Evolutionary conservation across 768 basidiomycete species (phyloP), one percentile per base, ranked within the genome.

Genomic region (Trametes meyenii): DNA sequence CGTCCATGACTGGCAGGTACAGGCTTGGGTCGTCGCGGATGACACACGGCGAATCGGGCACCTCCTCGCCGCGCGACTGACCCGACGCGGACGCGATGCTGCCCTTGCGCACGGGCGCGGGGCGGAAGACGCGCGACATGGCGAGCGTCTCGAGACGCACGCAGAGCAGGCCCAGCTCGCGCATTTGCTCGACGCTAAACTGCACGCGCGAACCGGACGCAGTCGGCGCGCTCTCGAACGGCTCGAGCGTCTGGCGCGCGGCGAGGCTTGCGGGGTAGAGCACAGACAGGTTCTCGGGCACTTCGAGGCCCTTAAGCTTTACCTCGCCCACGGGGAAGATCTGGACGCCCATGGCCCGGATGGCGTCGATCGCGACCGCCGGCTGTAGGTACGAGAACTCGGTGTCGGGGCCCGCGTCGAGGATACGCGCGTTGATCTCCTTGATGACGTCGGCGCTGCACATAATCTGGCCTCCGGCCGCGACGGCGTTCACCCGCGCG

Each of bases 381-480:
- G 85, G 81, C 67, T 89, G 85, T 58, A 77, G 66, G 58, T 80
- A 76, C 3, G 88, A 85, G 66, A 83, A 80, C 56, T 87, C 85
- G 11, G 88, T 87, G 55, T 85, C 81, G 12, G 81, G 62, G 5
- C 83, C 84, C 0, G 71, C 74, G 49, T 84, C 82, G 38, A 82
- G 74, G 49, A 90, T 75, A 26, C 80, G 81, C 11, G 88, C 87
- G 46, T 78, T 69, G 68, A 95, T 86, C 76, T 96, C 95, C 58
- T 87, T 84, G 54, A 94, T 80, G 66, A 96, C 87, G 59, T 97
- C 94, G 3, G 86, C 83, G 69, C 92, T 94, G 69, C 92, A 89
- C 85, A 91, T 89, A 71, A 98, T 92, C 73, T 98, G 94, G 0
- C 97, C 97, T 7, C 97, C 97, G 10, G 86, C 85, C 0, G 97